phyloP scores from a whole-genome alignment of 257 asterid genomes.

The Solanum raphanifolium region DNA sequence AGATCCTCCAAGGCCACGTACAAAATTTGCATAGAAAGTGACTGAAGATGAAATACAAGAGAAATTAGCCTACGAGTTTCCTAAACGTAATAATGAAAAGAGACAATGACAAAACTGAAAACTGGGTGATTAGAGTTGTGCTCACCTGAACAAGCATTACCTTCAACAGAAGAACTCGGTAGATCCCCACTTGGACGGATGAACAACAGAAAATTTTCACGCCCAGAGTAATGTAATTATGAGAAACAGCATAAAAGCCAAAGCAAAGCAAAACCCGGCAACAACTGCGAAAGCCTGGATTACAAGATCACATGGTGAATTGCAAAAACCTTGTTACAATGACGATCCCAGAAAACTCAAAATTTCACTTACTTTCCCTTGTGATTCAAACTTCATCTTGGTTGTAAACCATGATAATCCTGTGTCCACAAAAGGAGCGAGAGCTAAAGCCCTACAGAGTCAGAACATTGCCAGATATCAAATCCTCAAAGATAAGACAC shows the following conservation, averaged over 20 bases:
- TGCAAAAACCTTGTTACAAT: not conserved
- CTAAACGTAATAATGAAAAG: not conserved
- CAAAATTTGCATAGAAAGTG: not conserved
- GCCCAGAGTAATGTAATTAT: slow-evolving; percentile 65
- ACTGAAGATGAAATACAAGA: not conserved
- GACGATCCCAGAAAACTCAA: not conserved
- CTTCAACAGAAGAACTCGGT: not conserved
- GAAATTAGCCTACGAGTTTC: not conserved
- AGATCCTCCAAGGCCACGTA: not conserved
- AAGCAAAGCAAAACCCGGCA: slow-evolving; percentile 61
- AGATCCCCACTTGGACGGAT: not conserved
- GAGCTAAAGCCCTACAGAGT: slow-evolving; percentile 73
- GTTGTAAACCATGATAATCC: slow-evolving; percentile 80
- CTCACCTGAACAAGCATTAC: not conserved
- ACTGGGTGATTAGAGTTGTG: not conserved
- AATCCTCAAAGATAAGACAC: not conserved
- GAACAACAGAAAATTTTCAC: slow-evolving; percentile 8
- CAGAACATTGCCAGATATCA: not conserved
- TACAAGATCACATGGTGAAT: not conserved
- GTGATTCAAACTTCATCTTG: slow-evolving; percentile 60
- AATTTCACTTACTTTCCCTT: slow-evolving; percentile 50
- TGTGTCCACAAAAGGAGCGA: slow-evolving; percentile 74
- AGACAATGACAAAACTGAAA: not conserved
- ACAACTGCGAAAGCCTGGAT: slow-evolving; percentile 55
- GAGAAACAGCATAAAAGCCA: slow-evolving; percentile 64